Evolutionary conservation across 176 grass and related monocot species (phyloP), one percentile per base, ranked within the genome.

Genomic region (Carex scoparia): DNA sequence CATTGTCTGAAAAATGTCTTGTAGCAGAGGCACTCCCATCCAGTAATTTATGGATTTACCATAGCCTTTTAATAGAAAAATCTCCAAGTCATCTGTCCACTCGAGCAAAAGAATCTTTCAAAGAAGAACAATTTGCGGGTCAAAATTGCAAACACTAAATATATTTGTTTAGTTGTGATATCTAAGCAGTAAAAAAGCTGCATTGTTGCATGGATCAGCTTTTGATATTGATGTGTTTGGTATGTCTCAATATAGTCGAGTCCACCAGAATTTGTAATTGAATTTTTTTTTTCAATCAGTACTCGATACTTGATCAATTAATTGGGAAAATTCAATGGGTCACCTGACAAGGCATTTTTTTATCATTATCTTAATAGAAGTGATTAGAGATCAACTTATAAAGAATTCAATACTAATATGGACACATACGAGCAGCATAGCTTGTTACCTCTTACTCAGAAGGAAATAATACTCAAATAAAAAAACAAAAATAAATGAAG

Each of bases 1-100:
- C 89, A 99, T 99, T 91, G 93, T 91, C 23, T 91, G 91, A 59
- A 99, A 87, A 74, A 95, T 87, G 78, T 99, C 93, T 84, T 73
- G 87, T 28, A 95, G 91, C 61, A 99, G 86, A 59, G 96, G 96
- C 42, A 94, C 75, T 59, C 93, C 96, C 93, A 99, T 95, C 56
- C 82, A 84, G 32, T 99, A 99, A 79, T 99, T 99, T 88, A 99
- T 95, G 4, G 96, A 93, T 66, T 95, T 86, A 51, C 96, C 96
- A 81, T 99, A 99, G 79, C 96, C 93, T 85, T 99, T 99, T 49
- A 99, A 89, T 42, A 99, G 42, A 86, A 99, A 99, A 68, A 68
- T 88, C 70, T 99, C 96, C 84, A 99, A 85, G 88, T 99, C 96
- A 91, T 99, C 96, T 73, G 93, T 93, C 96, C 96, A 95, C 35